Base-by-base conservation (phyloP, 2,329 filamentous ascomycete genomes). In the Amauroascus verrucosus region DNA sequence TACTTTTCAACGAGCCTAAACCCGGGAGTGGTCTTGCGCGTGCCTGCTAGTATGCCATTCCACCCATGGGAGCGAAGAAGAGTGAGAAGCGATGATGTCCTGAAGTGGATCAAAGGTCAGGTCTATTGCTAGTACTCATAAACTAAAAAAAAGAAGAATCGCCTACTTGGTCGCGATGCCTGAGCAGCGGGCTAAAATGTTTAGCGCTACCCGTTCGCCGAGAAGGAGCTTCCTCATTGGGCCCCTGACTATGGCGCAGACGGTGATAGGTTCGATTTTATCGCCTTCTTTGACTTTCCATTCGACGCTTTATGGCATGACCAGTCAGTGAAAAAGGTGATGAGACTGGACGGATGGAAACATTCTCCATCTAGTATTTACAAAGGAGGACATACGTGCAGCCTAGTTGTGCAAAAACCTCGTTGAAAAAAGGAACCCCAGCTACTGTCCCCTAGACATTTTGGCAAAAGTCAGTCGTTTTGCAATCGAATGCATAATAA, bases 1-100 rank as follows among this genome's bases (percentile, higher is more conserved):
- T 98, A 98, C 73, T 98, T 98, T 72, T 98, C 93, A 8, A 97
- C 90, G 3, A 97, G 74, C 9, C 93, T 79, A 73, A 97, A 98
- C 0, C 93, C 93, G 0, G 93, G 93, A 0, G 93, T 98, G 0
- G 93, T 98, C 76, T 98, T 98, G 65, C 93, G 80, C 44, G 93
- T 98, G 41, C 93, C 93, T 0, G 93, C 91, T n/a, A 98, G 75
- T 1, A 84, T 84, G 55, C 91, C 91, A 26, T 73, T 75, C 72
- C 91, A 97, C 2, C 90, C 90, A 2, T 79, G 76, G 8, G 72
- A 66, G 44, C 78, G 75, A 16, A 82, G 72, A 26, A 79, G 71
- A 24, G 67, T 58, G 4, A 82, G 70, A 35, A 82, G 70, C 8
- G 68, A 67, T 45, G 71, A 63, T 13, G 73, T 75, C 60, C 65